These are phyloP conservation scores for Boletus edulis DNA, from an alignment of 768 basidiomycete species.

Conservation along the genomic window DNA sequence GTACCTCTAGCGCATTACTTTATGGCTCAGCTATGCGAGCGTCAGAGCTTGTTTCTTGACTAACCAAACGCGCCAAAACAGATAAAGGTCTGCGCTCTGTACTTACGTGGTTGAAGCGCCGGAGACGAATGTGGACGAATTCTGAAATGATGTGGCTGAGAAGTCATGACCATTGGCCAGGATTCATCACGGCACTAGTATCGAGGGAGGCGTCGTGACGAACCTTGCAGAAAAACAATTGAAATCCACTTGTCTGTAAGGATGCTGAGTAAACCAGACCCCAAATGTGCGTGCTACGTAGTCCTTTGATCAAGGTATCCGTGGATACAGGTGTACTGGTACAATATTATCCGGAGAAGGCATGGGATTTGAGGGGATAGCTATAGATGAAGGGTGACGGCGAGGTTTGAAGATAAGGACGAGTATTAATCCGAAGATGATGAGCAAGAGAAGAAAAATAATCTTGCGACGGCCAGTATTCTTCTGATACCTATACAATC, in stretches of 20 bases:
- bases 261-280: slow-evolving; percentile 6
- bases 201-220: slow-evolving; percentile 5
- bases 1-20: slow-evolving; percentile 7
- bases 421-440: slow-evolving; percentile 85
- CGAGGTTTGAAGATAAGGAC: slow-evolving; percentile 93
- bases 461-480: slow-evolving; percentile 91
- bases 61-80: slow-evolving; percentile 10
- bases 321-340: slow-evolving; percentile 31
- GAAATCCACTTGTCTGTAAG: slow-evolving; percentile 2
- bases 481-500: slow-evolving; percentile 74
- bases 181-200: slow-evolving; percentile 2
- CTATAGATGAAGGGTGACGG: slow-evolving; percentile 39
- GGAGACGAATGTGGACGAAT: neutral
- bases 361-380: slow-evolving; percentile 27
- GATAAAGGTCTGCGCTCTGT: neutral
- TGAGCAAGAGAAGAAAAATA: slow-evolving; percentile 86
- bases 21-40: neutral
- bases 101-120: slow-evolving; percentile 9
- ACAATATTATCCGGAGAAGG: slow-evolving; percentile 27
- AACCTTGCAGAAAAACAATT: slow-evolving; percentile 14
- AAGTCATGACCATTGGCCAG: slow-evolving; percentile 13
- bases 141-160: slow-evolving; percentile 1
- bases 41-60: neutral
- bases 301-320: slow-evolving; percentile 29
- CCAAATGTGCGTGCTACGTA: slow-evolving; percentile 14